Base-by-base conservation (phyloP, 805 yeast genomes). In the Phaffomyces opuntiae region DNA sequence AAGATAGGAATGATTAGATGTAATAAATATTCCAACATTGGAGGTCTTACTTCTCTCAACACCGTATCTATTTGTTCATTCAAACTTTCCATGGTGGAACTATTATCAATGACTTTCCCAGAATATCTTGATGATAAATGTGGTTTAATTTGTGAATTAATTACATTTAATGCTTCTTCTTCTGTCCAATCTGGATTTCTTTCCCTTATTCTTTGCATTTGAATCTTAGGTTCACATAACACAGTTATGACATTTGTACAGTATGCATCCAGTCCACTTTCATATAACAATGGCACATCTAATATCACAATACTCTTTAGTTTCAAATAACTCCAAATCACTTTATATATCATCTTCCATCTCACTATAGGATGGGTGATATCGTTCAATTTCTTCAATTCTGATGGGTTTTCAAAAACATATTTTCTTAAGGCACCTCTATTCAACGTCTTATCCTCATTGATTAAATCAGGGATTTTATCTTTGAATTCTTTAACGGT, bases 201-300 rank as follows among this genome's bases (percentile, higher is more conserved):
- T 2, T 53, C 54, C 49, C 74, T 57, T 36, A 93, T 70, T 47
- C 99, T 70, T 49, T 73, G 65, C 35, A 83, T 51, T 60, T 93
- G 97, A 2, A 63, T 47, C 2, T 74, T 73, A 19, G 66, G 67
- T 12, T 70, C 67, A 52, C 95, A 85, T 0, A 81, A 63, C 0
- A 90, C 87, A 14, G 86, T 81, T 3, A 91, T 62, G 0, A 82
- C 75, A 9, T 69, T 60, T 0, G 93, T 95, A 60, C 98, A 91
- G 24, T 83, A 65, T 39, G 60, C 55, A 57, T 87, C 80, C 53
- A 91, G 68, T 2, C 80, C 77, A 33, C 88, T 74, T 62, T 93
- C 99, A 63, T 87, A 93, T 17, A 93, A 67, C 35, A 93, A 67
- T 1, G 99, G 99, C 3, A 95, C 91, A 58, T 93, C 99, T 41